A percentile compares a stretch with the other conserved stretches of the same genome.
These are phyloP conservation scores for Penicillium ucsense DNA, from an alignment of 495 filamentous ascomycete genomes.

Conservation along the genomic window DNA sequence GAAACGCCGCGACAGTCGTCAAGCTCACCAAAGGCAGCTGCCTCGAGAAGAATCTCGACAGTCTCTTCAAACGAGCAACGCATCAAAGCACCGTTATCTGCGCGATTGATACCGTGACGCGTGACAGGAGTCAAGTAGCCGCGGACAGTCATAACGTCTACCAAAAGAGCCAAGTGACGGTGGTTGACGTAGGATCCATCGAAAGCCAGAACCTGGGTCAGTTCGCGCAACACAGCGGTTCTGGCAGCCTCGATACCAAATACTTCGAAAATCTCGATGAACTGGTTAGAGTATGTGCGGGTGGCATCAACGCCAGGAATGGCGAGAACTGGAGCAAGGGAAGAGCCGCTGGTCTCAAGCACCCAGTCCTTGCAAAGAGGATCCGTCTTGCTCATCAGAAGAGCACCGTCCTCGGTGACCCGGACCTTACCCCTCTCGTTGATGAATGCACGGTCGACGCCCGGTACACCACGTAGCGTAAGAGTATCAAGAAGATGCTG, in stretches of 20 bases:
- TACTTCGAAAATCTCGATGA: conserved; percentile 84
- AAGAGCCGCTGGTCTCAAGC: conserved; percentile 84
- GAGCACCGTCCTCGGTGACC: conserved; percentile 52
- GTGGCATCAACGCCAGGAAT: conserved; percentile 82
- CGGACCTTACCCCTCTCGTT: conserved; percentile 63
- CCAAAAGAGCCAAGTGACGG: conserved; percentile 89
- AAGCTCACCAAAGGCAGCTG: conserved; percentile 84
- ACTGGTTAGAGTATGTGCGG: conserved; percentile 90
- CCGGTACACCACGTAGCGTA: conserved; percentile 79
- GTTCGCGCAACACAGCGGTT: conserved; percentile 71
- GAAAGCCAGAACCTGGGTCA: conserved; percentile 86
- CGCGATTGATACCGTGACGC: conserved; percentile 95
- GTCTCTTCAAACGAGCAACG: conserved; percentile 99
- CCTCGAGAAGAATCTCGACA: conserved; percentile 93
- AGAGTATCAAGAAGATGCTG: conserved; percentile 83
- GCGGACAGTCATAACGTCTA: conserved; percentile 96
- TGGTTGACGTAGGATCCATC: conserved; percentile 99
- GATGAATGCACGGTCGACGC: conserved; percentile 86
- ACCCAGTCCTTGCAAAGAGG: conserved; percentile 80
- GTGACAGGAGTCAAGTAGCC: conserved; percentile 92
- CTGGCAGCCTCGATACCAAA: conserved; percentile 95
- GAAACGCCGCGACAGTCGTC: conserved; percentile 97
- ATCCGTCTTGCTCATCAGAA: conserved; percentile 60
- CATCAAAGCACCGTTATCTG: conserved; percentile 97
- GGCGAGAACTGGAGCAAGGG: conserved; percentile 69